Conservation (phyloP, 208 protist species). For the Naegleria gruberi region DNA sequence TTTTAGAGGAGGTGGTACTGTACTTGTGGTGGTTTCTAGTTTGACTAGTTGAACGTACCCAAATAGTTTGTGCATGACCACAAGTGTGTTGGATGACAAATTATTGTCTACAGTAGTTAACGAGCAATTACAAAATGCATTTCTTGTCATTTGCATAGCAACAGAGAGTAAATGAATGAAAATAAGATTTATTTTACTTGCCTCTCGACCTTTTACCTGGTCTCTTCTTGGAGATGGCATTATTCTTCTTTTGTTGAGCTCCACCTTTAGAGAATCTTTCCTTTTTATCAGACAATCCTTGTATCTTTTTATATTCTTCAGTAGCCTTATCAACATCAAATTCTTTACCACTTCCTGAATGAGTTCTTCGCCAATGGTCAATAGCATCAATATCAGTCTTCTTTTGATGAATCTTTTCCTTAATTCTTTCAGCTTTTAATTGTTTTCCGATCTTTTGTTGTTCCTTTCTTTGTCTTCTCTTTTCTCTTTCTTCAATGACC, state of each 20-base stretch:
- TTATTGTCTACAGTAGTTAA: too few relatives aligned
- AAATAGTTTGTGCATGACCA: too few relatives aligned
- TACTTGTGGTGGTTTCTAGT: too few relatives aligned
- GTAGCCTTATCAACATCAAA: neutral
- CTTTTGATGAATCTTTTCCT: constrained; percentile 6
- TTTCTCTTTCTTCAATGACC: neutral
- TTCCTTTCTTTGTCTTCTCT: neutral
- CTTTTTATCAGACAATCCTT: neutral
- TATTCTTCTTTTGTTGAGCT: neutral
- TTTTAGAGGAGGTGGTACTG: too few relatives aligned
- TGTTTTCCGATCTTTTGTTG: constrained; percentile 17
- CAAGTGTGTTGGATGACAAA: too few relatives aligned
- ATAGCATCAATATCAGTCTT: neutral
- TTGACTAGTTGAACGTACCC: too few relatives aligned
- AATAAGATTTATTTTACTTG: neutral
- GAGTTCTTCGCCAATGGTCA: neutral
- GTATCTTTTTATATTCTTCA: neutral
- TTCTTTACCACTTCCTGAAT: neutral
- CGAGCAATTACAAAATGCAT: too few relatives aligned
- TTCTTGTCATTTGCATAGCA: too few relatives aligned
- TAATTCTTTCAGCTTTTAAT: neutral
- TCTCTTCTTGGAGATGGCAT: neutral
- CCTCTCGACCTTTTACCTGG: neutral
- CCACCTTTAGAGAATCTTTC: neutral
- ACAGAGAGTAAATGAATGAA: neutral